Conservation (phyloP, 306 rosid genomes). For the Gleditsia sinensis region DNA sequence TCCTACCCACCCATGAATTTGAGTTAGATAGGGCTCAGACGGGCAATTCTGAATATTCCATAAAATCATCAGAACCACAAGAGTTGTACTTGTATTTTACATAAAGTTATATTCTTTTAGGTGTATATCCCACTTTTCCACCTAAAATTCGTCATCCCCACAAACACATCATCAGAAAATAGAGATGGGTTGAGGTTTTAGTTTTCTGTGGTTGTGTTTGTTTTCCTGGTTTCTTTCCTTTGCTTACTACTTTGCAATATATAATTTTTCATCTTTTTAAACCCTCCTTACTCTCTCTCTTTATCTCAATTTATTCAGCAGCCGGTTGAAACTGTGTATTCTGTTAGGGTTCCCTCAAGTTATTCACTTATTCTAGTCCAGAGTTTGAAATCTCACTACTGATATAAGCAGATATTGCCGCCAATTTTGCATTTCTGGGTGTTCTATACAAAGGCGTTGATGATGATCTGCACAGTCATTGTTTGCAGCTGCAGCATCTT, state of each 20-base stretch:
- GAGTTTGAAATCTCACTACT: too few species aligned
- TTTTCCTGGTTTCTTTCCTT: not conserved
- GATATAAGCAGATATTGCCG: too few species aligned
- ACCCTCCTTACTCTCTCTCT: not conserved
- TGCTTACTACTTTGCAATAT: not conserved
- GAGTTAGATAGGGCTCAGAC: too few species aligned
- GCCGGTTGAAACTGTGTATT: conserved; percentile 39
- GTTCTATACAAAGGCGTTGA: not conserved
- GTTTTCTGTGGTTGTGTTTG: not conserved
- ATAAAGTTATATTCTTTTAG: not conserved
- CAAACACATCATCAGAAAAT: conserved; percentile 31
- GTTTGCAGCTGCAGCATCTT: conserved; percentile 94
- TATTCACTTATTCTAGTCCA: too few species aligned
- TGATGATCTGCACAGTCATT: too few species aligned
- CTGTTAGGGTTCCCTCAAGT: conserved; percentile 51
- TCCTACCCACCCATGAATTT: too few species aligned
- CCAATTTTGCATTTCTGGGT: too few species aligned
- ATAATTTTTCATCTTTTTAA: not conserved
- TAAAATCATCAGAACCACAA: too few species aligned
- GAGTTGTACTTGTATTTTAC: too few species aligned
- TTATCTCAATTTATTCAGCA: not conserved
- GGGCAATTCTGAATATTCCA: too few species aligned
- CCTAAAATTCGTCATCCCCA: conserved; percentile 5
- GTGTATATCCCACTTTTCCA: conserved; percentile 14
- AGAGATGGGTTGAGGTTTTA: conserved; percentile 20